Evolutionary conservation across 148 eudicot genomes (phyloP).

Genomic region (Oxyria digyna): DNA sequence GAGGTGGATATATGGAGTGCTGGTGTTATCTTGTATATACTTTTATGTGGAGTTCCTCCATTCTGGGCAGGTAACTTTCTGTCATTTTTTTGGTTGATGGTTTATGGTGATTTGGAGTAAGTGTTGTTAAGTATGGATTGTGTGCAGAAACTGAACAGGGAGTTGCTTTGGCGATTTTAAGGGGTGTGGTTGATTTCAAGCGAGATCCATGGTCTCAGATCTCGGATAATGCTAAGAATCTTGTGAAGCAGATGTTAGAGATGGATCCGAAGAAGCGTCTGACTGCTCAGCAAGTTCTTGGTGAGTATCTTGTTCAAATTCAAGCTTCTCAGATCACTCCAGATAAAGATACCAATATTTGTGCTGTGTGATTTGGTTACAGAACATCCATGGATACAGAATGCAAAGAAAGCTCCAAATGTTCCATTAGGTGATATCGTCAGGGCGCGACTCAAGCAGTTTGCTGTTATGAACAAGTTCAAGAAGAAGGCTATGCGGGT

Average conservation of each 20-base stretch:
- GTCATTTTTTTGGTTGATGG: not conserved
- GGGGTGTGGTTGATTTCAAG: conserved; percentile 74
- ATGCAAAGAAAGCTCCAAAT: conserved; percentile 82
- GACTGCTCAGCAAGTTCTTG: conserved; percentile 86
- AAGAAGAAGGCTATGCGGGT: conserved; percentile 81
- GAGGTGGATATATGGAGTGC: conserved; percentile 94
- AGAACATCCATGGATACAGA: conserved; percentile 93
- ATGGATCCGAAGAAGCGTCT: conserved; percentile 67
- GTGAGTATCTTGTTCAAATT: conserved; percentile 20
- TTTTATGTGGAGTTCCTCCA: conserved; percentile 87
- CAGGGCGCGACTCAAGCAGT: conserved; percentile 78
- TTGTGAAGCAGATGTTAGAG: conserved; percentile 73
- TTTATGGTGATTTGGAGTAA: not conserved
- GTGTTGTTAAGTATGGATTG: not conserved
- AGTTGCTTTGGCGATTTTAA: conserved; percentile 71
- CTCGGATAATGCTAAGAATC: conserved; percentile 69
- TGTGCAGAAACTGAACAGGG: conserved; percentile 81
- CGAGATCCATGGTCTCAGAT: conserved; percentile 94
- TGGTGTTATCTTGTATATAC: conserved; percentile 77
- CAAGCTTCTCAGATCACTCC: not conserved
- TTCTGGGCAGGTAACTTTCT: conserved; percentile 70
- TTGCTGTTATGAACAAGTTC: conserved; percentile 78
- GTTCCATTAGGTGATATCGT: conserved; percentile 87
- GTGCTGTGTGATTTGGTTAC: conserved; percentile 9
- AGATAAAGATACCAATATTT: not conserved